These are phyloP conservation scores for Maudiozyma barnettii DNA, from an alignment of 805 yeast species.

Conservation along the genomic window DNA sequence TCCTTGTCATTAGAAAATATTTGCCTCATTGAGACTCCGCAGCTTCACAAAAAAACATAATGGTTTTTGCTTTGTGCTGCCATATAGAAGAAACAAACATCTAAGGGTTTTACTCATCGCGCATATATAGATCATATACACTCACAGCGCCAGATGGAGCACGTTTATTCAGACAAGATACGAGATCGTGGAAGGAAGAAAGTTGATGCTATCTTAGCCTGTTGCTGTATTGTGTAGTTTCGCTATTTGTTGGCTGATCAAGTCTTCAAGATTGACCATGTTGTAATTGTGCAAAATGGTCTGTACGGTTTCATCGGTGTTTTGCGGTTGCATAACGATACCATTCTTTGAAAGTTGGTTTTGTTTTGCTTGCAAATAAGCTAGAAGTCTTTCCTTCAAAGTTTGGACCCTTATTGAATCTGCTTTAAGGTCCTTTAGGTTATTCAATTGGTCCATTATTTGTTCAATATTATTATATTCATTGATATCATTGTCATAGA, in stretches of 20 bases:
- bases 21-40: not conserved
- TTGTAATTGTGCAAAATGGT: not conserved
- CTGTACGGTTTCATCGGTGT: not conserved
- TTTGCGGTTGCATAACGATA: not conserved
- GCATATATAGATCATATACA: too few relatives aligned
- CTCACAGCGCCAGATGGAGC: too few relatives aligned
- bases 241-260: not conserved
- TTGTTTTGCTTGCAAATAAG: not conserved
- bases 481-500: not conserved
- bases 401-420: not conserved
- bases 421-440: slow-evolving; percentile 5
- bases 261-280: not conserved
- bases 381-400: slow-evolving; percentile 3
- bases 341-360: not conserved
- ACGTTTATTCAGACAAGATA: too few relatives aligned
- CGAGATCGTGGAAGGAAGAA: too few relatives aligned
- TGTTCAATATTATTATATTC: slow-evolving; percentile 4
- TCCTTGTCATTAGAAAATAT: not conserved
- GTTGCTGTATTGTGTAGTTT: not conserved
- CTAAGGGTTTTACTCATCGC: too few relatives aligned
- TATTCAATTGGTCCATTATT: slow-evolving; percentile 3
- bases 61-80: too few relatives aligned
- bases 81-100: too few relatives aligned
- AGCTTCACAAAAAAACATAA: too few relatives aligned
- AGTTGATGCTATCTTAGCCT: too few relatives aligned